Base-by-base conservation (phyloP, 768 basidiomycete species). In the Russula dissimulans region DNA sequence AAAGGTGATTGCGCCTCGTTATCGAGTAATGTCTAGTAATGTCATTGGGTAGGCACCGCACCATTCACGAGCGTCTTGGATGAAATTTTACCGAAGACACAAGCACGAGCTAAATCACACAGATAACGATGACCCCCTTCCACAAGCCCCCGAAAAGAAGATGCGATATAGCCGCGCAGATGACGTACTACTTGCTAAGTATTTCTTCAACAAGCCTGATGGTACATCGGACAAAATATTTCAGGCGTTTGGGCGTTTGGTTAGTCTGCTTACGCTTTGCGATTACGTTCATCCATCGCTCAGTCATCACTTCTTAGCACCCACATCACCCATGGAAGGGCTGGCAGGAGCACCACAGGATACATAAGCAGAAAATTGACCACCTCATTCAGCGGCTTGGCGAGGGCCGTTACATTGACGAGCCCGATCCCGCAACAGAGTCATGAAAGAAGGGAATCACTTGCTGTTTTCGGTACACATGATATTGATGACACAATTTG, bases 241-340 rank as follows among this genome's bases (percentile, higher is more conserved):
- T 68, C 91, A 92, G 68, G 78, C 78, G 0, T 93, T 93, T 71
- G 91, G 82, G 12, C 78, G 84, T 58, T 59, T 76, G 74, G 90
- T 91, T 64, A 62, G 82, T 69, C 41, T 54, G 52, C 63, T 54
- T 26, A 57, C 46, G 29, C 18, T 60, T 42, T 3, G 17, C 22
- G 7, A 32, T 32, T 22, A 58, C 18, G 36, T 47, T 3, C 17
- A 12, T 32, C 39, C 29, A 36, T 22, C 45, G 6, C 17, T 43
- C 42, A 60, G 22, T 53, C 50, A 55, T 62, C 17, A 32, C 22
- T 12, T 54, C 22, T 34, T 67, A 93, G 90, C 79, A 91, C 71
- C 82, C 89, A 2, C 88, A 91, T 69, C 91, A 93, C 74, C 91
- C 91, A 3, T 93, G 91, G 91, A 93, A 93, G 70, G 91, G 91